Evolutionary conservation across 106 monocot genomes (phyloP).

Genomic region (Dioscorea zingiberensis): DNA sequence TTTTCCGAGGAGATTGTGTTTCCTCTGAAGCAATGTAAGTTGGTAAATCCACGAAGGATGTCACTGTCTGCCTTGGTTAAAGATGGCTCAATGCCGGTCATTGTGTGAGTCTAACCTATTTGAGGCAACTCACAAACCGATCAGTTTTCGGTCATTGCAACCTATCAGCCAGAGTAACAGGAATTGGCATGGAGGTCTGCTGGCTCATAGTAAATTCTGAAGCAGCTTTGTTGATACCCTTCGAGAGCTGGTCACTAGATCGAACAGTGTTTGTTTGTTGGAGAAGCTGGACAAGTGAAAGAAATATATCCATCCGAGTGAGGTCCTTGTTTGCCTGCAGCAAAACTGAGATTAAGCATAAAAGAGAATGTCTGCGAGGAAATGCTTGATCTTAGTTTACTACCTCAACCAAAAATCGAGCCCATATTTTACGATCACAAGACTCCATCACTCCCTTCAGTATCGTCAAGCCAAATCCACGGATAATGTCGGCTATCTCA

Average conservation of each 20-base stretch:
- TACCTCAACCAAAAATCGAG: slow-evolving; percentile 93
- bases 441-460: slow-evolving; percentile 89
- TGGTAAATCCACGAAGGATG: no score
- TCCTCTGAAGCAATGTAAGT: no score
- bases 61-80: no score
- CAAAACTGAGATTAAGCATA: neutral
- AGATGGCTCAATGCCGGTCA: no score
- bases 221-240: slow-evolving; percentile 20
- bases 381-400: neutral
- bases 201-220: slow-evolving; percentile 22
- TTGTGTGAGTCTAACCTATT: no score
- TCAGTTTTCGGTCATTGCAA: slow-evolving; percentile 10
- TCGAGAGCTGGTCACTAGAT: slow-evolving; percentile 14
- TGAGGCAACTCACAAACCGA: no score
- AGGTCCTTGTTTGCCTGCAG: slow-evolving; percentile 70
- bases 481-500: slow-evolving; percentile 90
- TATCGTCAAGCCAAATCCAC: slow-evolving; percentile 87
- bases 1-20: no score
- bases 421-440: slow-evolving; percentile 71
- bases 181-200: slow-evolving; percentile 33
- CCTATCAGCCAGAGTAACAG: slow-evolving; percentile 20
- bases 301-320: slow-evolving; percentile 95
- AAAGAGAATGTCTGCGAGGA: neutral
- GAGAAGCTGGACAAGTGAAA: slow-evolving; percentile 77
- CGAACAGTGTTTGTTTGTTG: slow-evolving; percentile 46